Base-by-base conservation (phyloP, 2,329 filamentous ascomycete genomes). In the Zopfia rhizophila region DNA sequence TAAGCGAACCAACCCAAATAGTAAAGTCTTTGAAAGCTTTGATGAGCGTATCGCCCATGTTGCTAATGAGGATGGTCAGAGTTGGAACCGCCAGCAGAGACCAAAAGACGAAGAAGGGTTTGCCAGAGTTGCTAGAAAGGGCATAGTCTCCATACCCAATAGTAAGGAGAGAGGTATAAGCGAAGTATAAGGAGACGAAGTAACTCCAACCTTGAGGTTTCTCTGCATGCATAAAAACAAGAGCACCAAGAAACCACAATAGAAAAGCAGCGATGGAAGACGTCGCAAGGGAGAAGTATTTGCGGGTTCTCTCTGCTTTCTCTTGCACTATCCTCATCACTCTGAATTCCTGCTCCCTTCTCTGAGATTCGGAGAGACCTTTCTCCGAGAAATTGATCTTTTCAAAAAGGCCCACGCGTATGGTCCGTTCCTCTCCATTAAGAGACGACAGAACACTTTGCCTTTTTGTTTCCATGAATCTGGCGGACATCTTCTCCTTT, bases 71-170 rank as follows among this genome's bases (percentile, higher is more conserved):
- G 17, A 81, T 79, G 0, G 81, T 82, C 32, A 83, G 69, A 0
- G 78, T 78, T 0, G 81, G 80, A 0, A 83, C 74, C 0, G 80
- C 80, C 7, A 83, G 66, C 4, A 83, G 60, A 11, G 77, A 78
- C 81, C 81, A 83, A 48, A 83, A 76, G 1, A 83, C 78, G 55
- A 82, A 83, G 54, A 83, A 82, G 1, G 78, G 72, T 55, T 77
- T 80, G 7, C 78, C 78, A 10, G 76, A 72, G 51, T 82, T 82
- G 38, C 73, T 77, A 11, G 67, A 63, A 0, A 75, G 76, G 1
- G 67, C 65, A 16, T 74, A 68, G 51, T 82, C 79, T 19, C 81
- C 80, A 51, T 83, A 83, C 2, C 81, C 80, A 31, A 83, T 81
- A 0, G 81, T 83, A 18, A 82, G 58, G 8, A 83, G 73, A 4